Evolutionary conservation across 2,329 filamentous ascomycete species (phyloP).

Genomic region (Graphiopsis chlorocephala): DNA sequence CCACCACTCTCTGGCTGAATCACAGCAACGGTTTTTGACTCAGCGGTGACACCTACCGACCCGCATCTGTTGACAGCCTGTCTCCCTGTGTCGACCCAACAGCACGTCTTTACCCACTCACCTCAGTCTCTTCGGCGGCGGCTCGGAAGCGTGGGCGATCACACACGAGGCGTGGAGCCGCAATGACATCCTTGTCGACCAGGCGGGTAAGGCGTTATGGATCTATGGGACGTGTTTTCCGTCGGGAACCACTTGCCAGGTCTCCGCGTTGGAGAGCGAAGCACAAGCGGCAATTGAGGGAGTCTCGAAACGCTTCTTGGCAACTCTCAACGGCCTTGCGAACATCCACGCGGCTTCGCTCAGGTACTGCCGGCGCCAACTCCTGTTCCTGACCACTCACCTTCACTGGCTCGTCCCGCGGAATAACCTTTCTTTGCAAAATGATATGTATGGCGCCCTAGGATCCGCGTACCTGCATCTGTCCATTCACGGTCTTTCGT

Average conservation of each 20-base stretch:
- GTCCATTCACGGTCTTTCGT: conserved; percentile 13
- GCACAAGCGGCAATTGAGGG: conserved; percentile 7
- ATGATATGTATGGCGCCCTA: conserved; percentile 1
- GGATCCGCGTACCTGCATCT: conserved; percentile 14
- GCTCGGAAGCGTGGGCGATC: neutral
- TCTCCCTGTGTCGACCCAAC: neutral
- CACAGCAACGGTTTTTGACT: neutral
- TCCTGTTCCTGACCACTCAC: conserved; percentile 6
- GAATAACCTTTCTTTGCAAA: conserved; percentile 1
- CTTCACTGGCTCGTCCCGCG: conserved; percentile 1
- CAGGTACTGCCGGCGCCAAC: conserved; percentile 14
- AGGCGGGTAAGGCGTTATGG: conserved; percentile 8
- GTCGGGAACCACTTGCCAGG: conserved; percentile 4
- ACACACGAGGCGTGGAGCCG: conserved; percentile 2
- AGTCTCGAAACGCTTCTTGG: conserved; percentile 3
- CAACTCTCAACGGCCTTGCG: conserved; percentile 11
- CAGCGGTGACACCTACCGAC: neutral
- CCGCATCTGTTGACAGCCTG: neutral
- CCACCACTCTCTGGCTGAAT: neutral
- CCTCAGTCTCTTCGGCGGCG: neutral
- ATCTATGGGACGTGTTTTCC: neutral
- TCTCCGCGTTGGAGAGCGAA: neutral
- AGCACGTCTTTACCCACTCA: neutral
- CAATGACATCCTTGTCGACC: conserved; percentile 1
- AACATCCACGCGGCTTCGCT: conserved; percentile 11